These are phyloP conservation scores for Adansonia grandidieri DNA, from an alignment of 441 rosid genomes.

Conservation along the genomic window DNA sequence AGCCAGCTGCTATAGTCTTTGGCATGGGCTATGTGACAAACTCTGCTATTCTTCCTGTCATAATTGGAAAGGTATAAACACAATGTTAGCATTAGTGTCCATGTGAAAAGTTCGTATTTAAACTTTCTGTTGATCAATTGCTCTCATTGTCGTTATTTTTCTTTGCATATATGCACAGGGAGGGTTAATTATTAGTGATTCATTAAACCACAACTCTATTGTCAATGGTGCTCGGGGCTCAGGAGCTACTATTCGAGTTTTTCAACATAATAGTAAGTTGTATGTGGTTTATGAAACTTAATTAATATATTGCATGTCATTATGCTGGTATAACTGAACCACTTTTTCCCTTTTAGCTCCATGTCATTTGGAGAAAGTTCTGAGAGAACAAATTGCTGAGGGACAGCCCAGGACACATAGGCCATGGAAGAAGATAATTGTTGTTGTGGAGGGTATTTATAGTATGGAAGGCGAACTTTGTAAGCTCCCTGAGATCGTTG, in stretches of 20 bases:
- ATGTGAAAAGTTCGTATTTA: not conserved
- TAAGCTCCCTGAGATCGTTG: conserved; percentile 78
- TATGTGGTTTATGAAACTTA: not conserved
- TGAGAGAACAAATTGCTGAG: conserved; percentile 87
- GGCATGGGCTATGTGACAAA: conserved; percentile 96
- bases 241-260: conserved; percentile 81
- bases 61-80: conserved; percentile 65
- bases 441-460: conserved; percentile 84
- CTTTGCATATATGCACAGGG: conserved; percentile 49
- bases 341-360: conserved; percentile 50
- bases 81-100: not conserved
- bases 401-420: conserved; percentile 92
- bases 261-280: conserved; percentile 77
- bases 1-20: conserved; percentile 79
- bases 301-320: not conserved
- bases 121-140: not conserved
- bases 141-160: not conserved
- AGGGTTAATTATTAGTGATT: conserved; percentile 82
- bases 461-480: conserved; percentile 94
- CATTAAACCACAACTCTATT: conserved; percentile 85
- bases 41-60: conserved; percentile 76
- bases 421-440: conserved; percentile 93
- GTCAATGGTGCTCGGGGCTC: conserved; percentile 95
- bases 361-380: conserved; percentile 80
- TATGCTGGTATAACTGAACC: not conserved